These are phyloP conservation scores for Fusarium sp. DNA, from an alignment of 2,329 filamentous ascomycete genomes.

Conservation along the genomic window DNA sequence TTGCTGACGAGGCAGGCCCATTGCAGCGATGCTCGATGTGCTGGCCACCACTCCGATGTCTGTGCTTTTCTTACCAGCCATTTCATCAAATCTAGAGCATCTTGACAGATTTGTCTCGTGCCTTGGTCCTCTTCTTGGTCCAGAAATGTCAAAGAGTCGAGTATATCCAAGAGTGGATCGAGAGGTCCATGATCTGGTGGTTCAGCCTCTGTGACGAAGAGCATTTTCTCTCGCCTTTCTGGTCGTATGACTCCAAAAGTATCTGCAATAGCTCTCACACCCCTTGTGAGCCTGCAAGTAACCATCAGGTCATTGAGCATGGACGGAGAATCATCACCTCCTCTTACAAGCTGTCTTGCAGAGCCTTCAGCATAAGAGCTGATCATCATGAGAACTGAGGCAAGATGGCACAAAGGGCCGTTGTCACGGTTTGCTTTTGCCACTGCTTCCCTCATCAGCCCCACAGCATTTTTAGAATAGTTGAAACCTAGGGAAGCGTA, in stretches of 20 bases:
- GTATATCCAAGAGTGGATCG: not conserved
- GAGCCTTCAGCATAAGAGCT: slow-evolving; percentile 13
- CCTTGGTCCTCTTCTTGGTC: not conserved
- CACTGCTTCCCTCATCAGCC: slow-evolving; percentile 8
- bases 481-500: slow-evolving; percentile 4
- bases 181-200: slow-evolving; percentile 6
- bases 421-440: not conserved
- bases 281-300: not conserved
- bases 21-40: slow-evolving; percentile 3
- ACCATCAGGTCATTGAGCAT: slow-evolving; percentile 3
- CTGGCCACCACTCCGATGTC: slow-evolving; percentile 6
- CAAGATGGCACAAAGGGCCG: not conserved
- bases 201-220: slow-evolving; percentile 1
- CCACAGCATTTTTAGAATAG: not conserved
- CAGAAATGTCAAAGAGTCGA: not conserved
- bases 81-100: slow-evolving; percentile 1
- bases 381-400: slow-evolving; percentile 17
- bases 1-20: slow-evolving; percentile 2
- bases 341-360: not conserved
- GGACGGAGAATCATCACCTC: not conserved
- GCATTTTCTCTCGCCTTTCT: slow-evolving; percentile 2
- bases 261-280: not conserved
- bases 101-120: not conserved
- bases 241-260: slow-evolving; percentile 11
- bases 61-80: slow-evolving; percentile 1